Conservation (phyloP, 768 basidiomycete species). For the Tulasnella sp. region DNA sequence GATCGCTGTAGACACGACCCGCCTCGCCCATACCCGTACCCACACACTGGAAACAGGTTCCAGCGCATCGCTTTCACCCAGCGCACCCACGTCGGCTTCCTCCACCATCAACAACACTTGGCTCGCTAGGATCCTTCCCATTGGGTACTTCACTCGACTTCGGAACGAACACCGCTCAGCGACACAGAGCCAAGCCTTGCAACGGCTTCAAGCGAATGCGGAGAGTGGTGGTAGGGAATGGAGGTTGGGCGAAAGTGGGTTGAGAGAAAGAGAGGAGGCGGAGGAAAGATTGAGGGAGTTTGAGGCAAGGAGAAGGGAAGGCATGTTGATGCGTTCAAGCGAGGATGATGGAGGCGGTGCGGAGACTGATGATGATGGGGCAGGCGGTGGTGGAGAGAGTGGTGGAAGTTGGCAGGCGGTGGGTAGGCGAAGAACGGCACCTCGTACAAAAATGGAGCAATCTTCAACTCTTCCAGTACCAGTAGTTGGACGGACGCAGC, state of each 20-base stretch:
- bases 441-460: neutral
- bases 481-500: neutral
- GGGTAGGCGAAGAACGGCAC: neutral
- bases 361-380: neutral
- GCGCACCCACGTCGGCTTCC: constrained; percentile 18
- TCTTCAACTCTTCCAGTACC: neutral
- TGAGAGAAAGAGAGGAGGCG: constrained; percentile 33
- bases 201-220: constrained; percentile 30
- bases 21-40: neutral
- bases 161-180: constrained; percentile 64
- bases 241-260: constrained; percentile 63
- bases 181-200: constrained; percentile 57
- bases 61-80: constrained; percentile 16
- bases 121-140: constrained; percentile 3
- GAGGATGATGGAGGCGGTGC: neutral
- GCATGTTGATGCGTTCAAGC: constrained; percentile 12
- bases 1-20: neutral
- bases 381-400: constrained; percentile 13
- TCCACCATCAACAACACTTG: constrained; percentile 7
- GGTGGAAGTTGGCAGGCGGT: neutral
- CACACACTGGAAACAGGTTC: neutral
- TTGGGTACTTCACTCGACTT: constrained; percentile 37
- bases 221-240: constrained; percentile 39
- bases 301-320: constrained; percentile 17
- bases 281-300: constrained; percentile 26